Evolutionary conservation across 805 yeast genomes (phyloP).

Genomic region (Candida nemodendra): DNA sequence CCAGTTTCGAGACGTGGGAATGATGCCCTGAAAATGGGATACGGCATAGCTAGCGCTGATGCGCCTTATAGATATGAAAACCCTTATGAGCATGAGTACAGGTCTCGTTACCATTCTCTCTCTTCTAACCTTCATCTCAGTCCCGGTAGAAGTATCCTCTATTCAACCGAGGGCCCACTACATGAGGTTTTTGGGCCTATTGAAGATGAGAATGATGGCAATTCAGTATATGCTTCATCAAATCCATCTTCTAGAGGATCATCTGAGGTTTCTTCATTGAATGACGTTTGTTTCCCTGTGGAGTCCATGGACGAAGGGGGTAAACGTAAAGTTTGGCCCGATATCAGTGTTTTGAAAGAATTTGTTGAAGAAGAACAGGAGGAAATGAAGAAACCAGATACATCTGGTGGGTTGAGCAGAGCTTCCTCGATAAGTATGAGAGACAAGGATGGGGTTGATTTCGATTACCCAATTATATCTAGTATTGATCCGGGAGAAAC

Average conservation of each 20-base stretch:
- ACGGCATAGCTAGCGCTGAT: background rate
- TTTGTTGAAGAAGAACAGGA: constrained; percentile 68
- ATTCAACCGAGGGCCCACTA: constrained; percentile 4
- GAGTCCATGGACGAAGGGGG: constrained; percentile 45
- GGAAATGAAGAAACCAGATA: constrained; percentile 27
- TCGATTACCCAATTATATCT: constrained; percentile 37
- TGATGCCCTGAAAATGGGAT: constrained; percentile 9
- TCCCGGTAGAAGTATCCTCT: constrained; percentile 1
- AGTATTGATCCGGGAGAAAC: constrained; percentile 30
- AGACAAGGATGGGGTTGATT: constrained; percentile 34
- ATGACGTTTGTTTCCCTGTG: constrained; percentile 90
- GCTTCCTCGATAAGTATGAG: constrained; percentile 16
- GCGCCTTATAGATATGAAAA: constrained; percentile 16
- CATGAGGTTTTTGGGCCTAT: constrained; percentile 5
- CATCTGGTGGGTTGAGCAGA: constrained; percentile 27
- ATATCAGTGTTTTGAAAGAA: constrained; percentile 68
- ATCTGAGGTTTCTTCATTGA: constrained; percentile 70
- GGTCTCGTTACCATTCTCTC: constrained; percentile 1
- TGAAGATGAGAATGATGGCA: constrained; percentile 14
- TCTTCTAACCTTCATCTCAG: background rate
- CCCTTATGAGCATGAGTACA: constrained; percentile 14
- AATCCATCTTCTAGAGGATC: constrained; percentile 63
- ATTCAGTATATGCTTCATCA: constrained; percentile 40
- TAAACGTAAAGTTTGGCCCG: constrained; percentile 71
- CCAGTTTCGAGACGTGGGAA: background rate